Evolutionary conservation across 306 rosid genomes (phyloP).

Genomic region (Cucurbita maxima): DNA sequence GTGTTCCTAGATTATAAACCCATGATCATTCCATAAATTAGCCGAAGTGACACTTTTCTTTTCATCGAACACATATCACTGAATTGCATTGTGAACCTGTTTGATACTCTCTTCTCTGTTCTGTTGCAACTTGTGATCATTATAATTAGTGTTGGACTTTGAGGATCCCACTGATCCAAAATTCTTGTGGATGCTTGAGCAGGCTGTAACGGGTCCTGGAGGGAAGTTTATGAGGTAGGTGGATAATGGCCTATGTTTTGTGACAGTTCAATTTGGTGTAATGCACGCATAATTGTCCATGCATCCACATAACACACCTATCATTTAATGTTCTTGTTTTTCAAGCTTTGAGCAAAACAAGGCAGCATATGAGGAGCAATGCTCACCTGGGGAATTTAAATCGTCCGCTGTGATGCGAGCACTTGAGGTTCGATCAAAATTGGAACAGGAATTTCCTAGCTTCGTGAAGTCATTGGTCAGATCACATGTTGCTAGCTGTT

Average conservation of each 20-base stretch:
- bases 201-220: slow-evolving; percentile 30
- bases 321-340: slow-evolving; percentile 11
- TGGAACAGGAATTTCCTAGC: slow-evolving; percentile 42
- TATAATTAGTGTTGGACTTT: neutral
- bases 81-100: no score
- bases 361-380: slow-evolving; percentile 24
- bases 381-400: slow-evolving; percentile 48
- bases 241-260: neutral
- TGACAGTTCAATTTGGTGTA: neutral
- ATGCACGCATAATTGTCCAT: neutral
- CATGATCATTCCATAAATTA: no score
- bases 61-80: no score
- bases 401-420: slow-evolving; percentile 75
- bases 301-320: neutral
- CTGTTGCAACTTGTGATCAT: neutral
- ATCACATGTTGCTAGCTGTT: slow-evolving; percentile 75
- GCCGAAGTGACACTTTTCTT: no score
- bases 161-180: neutral
- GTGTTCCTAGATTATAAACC: no score
- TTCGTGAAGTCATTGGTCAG: slow-evolving; percentile 83
- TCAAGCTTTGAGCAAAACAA: slow-evolving; percentile 33
- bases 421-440: slow-evolving; percentile 36
- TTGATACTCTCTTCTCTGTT: neutral
- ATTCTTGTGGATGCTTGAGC: slow-evolving; percentile 23
- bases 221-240: slow-evolving; percentile 41